Evolutionary conservation across 148 eudicot species (phyloP).

Genomic region (Selenicereus undatus): DNA sequence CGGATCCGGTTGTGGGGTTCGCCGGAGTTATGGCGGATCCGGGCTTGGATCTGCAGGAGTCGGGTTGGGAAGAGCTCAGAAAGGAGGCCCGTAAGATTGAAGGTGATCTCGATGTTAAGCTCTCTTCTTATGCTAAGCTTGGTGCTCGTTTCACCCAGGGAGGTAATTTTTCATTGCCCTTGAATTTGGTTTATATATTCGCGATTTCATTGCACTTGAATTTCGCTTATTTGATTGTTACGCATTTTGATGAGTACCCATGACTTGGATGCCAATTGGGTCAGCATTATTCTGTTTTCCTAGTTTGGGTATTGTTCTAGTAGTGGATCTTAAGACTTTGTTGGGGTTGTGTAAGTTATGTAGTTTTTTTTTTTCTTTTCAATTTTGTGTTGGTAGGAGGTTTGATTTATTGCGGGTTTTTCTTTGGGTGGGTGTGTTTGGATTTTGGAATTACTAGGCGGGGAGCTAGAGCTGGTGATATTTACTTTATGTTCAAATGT

Average conservation of each 20-base stretch:
- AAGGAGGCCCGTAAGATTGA: constrained; percentile 91
- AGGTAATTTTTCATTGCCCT: constrained; percentile 26
- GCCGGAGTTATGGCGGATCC: constrained; percentile 34
- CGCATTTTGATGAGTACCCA: not conserved
- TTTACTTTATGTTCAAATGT: too few relatives aligned
- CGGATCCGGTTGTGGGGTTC: not conserved
- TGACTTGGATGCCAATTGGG: constrained; percentile 8
- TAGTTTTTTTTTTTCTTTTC: not conserved
- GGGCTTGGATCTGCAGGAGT: constrained; percentile 65
- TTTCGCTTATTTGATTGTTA: not conserved
- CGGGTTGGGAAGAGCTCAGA: constrained; percentile 95
- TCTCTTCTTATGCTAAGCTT: constrained; percentile 88
- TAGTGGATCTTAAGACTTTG: constrained; percentile 16
- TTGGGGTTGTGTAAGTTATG: not conserved
- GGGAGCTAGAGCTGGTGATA: not conserved
- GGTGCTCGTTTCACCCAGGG: constrained; percentile 68
- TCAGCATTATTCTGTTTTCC: constrained; percentile 9
- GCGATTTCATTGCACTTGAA: not conserved
- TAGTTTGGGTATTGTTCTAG: not conserved
- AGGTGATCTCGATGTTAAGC: constrained; percentile 94
- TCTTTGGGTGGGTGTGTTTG: not conserved
- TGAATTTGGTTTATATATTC: not conserved
- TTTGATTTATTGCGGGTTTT: not conserved
- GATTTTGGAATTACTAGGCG: not conserved
- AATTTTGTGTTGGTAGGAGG: not conserved